These are phyloP conservation scores for Globisporangium lucens DNA, from an alignment of 352 stramenopile genomes.

Conservation along the genomic window DNA sequence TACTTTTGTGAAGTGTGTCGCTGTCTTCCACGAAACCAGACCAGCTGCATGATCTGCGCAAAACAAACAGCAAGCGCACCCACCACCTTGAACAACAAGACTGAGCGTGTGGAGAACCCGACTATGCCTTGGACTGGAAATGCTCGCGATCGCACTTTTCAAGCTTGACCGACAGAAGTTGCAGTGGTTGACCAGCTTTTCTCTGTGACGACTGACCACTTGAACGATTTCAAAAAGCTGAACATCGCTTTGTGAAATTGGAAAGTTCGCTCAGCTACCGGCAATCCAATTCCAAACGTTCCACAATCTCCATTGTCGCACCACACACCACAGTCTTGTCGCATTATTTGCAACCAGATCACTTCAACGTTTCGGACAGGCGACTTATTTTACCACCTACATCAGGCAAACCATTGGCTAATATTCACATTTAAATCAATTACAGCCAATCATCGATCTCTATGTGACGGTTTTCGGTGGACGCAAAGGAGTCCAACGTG, in stretches of 20 bases:
- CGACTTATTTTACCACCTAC: neutral
- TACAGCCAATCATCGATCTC: neutral
- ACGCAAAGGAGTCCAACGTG: neutral
- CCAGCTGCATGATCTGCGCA: too few relatives aligned
- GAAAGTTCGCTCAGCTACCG: neutral
- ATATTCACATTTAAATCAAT: neutral
- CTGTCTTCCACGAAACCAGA: neutral
- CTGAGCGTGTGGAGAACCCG: too few relatives aligned
- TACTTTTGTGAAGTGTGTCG: neutral
- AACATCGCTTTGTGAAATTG: too few relatives aligned
- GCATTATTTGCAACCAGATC: neutral
- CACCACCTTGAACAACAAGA: too few relatives aligned
- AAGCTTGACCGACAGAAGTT: too few relatives aligned
- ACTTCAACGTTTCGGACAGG: neutral
- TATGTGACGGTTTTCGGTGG: constrained; percentile 1
- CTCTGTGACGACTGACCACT: too few relatives aligned
- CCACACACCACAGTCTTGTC: neutral
- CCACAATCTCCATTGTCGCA: neutral
- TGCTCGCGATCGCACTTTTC: too few relatives aligned
- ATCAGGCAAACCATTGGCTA: neutral
- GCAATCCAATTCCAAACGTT: neutral
- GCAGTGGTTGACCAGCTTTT: too few relatives aligned
- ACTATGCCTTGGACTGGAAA: too few relatives aligned
- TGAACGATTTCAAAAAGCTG: too few relatives aligned
- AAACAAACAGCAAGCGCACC: too few relatives aligned